Evolutionary conservation across 495 filamentous ascomycete species (phyloP), one percentile per base, ranked within the genome.

Genomic region (Aspergillus homomorphus): DNA sequence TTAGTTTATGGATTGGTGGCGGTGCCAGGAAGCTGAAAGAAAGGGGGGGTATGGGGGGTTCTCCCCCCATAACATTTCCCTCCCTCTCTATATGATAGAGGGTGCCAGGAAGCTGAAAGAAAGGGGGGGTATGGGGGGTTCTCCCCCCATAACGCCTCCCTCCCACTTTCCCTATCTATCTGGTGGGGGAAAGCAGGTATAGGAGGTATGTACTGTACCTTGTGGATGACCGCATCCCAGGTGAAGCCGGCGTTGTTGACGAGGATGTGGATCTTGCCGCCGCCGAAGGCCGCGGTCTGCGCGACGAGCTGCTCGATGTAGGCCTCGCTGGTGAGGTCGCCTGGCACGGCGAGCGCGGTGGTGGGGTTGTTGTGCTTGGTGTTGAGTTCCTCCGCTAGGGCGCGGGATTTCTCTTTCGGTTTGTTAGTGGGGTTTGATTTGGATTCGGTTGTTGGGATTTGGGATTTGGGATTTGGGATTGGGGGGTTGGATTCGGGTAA

Each of bases 171-270:
- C 33, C 20, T 43, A 44, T 20, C 33, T 26, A 22, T 38, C 6
- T 33, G 18, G 5, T 57, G 38, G 41, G 45, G 41, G 22, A 6
- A 57, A 7, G 12, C 45, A 26, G n/a, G 21, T 21, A 41, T 9
- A 54, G 61, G 26, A 51, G 45, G 15, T 3, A 41, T 12, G 46
- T 26, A 38, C 56, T 58, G 42, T 54, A 87, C 86, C 81, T 92
- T 93, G 76, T 94, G 89, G 63, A 95, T 91, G 21, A 95, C 89
- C 4, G 85, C 91, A 67, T 96, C 91, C 89, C 90, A 96, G 0
- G 91, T 95, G 70, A 88, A 88, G 38, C 90, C 90, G 1, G 91
- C 91, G 74, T 93, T 94, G 69, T 94, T 94, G 41, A 95, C 88
- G 56, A 93, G 84, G 55, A 91, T 85, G 71, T 96, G 87, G 57